Percentiles rank a stretch among this genome's conserved stretches.
Conservation (phyloP, 768 basidiomycete genomes). For the Macrocybe gigantea region DNA sequence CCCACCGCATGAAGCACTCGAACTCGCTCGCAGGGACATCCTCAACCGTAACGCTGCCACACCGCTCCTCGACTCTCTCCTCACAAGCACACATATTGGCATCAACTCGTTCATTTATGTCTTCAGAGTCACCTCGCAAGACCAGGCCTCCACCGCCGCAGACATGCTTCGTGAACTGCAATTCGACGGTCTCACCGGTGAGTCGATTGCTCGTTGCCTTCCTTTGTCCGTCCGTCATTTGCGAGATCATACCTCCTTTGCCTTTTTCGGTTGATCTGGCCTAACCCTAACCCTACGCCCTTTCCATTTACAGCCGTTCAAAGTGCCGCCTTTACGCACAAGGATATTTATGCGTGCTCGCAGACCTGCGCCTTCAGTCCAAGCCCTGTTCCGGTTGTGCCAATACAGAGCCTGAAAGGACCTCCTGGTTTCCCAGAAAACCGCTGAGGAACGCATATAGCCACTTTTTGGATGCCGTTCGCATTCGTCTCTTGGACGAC, state of each 20-base stretch:
- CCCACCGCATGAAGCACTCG: constrained; percentile 37
- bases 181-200: constrained; percentile 49
- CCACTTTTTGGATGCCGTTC: constrained; percentile 63
- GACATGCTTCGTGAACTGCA: constrained; percentile 29
- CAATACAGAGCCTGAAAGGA: constrained; percentile 10
- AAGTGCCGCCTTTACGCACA: constrained; percentile 36
- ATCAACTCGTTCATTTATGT: constrained; percentile 45
- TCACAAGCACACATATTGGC: constrained; percentile 45
- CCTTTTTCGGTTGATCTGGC: not conserved
- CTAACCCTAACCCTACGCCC: constrained; percentile 17
- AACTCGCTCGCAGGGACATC: constrained; percentile 48
- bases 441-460: constrained; percentile 34
- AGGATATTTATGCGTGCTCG: constrained; percentile 50
- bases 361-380: constrained; percentile 32
- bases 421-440: constrained; percentile 34
- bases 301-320: constrained; percentile 30
- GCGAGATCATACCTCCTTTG: not conserved
- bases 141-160: constrained; percentile 22
- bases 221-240: not conserved
- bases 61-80: constrained; percentile 40
- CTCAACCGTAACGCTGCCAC: constrained; percentile 29
- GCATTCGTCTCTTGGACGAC: constrained; percentile 46
- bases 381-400: constrained; percentile 35
- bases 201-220: constrained; percentile 19
- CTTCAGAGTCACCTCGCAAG: constrained; percentile 43